Evolutionary conservation across 1,139 yeast species (phyloP), one percentile per base, ranked within the genome.

Genomic region (Geotrichum phurueaensis): DNA sequence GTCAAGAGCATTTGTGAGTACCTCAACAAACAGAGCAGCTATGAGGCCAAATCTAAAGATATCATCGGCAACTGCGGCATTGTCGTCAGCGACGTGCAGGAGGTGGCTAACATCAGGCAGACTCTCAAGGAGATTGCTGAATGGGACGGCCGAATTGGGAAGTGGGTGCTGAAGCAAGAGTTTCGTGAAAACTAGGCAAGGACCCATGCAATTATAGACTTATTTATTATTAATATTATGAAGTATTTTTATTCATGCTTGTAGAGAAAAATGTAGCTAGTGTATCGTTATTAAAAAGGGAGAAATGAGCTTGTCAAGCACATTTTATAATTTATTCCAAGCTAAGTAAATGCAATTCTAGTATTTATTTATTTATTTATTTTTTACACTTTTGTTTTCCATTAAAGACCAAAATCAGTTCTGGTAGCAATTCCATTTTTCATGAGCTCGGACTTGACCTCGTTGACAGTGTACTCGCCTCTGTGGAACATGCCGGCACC

Each of bases 401-500:
- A 23, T 54, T 55, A 18, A 31, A 55, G 9, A n/a, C 47, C 29
- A 20, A 49, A 27, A 48, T 61, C 63, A 3, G 56, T 33, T 33
- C 63, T 48, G 13, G 60, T 60, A n/a, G 61, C 23, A 31, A 61
- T 59, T 12, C 55, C 57, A 31, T 54, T 54, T 36, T 61, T 43
- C 51, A 53, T 23, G 22, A 61, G 48, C n/a, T 45, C 63, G 47
- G 80, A 74, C 75, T 94, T 94, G 52, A 94, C 97, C 59, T 91
- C 86, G 60, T 82, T 81, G 15, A 94, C 98, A 18, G 89, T 85
- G 73, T 86, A 94, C 69, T 92, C 98, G 31, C 88, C 94, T 70
- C 98, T 81, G 78, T 94, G 99, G 78, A 94, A 94, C 84, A 94
- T 86, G 54, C 99, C 99, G 2, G 99, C 99, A 36, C 99, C 99